Evolutionary conservation across 805 yeast genomes (phyloP), one percentile per base, ranked within the genome.

Genomic region (Cyberlindnera sargentensis): DNA sequence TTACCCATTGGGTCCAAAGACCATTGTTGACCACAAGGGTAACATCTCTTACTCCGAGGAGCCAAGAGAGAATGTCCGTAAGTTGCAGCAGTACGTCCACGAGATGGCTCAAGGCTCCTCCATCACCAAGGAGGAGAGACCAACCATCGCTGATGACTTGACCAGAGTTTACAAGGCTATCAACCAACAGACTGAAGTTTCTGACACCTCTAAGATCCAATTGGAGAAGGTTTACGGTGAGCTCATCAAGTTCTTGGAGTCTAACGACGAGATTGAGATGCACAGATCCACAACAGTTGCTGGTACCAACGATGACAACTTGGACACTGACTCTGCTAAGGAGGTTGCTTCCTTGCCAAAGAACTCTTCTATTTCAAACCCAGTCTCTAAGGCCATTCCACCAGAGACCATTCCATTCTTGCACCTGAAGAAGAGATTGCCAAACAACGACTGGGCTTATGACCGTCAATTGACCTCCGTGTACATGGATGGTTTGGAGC

Each of bases 51-150:
- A 88, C 68, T 73, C 79, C 47, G 99, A 93, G 71, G 83, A 75
- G 49, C 81, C 87, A 62, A 85, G 95, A 68, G 86, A 90, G 40
- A 78, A 91, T 48, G 95, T 90, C 50, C 82, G 97, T 68, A 93
- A 93, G 65, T 76, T 93, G 51, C 96, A 93, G 70, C 91, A 90
- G 64, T 93, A 93, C 64, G 97, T 93, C 52, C 77, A 80, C 62
- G 95, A 87, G 67, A 90, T 93, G 97, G 95, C 98, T 42, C 82
- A 78, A 60, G 99, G 99, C 68, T 90, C 95, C 56, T 80, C 80
- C 52, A 68, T 87, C 60, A 86, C 97, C 47, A 80, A 73, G 55
- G 71, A 69, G 47, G 64, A 68, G 37, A 83, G 85, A 60, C 87
- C 91, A 55, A 73, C 91, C 31, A 81, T 87, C 58, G 82, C 85